Percentiles rank a stretch among this genome's conserved stretches.
phyloP scores from a whole-genome alignment of 768 basidiomycete genomes.

The Xerocomellus dryophilus region DNA sequence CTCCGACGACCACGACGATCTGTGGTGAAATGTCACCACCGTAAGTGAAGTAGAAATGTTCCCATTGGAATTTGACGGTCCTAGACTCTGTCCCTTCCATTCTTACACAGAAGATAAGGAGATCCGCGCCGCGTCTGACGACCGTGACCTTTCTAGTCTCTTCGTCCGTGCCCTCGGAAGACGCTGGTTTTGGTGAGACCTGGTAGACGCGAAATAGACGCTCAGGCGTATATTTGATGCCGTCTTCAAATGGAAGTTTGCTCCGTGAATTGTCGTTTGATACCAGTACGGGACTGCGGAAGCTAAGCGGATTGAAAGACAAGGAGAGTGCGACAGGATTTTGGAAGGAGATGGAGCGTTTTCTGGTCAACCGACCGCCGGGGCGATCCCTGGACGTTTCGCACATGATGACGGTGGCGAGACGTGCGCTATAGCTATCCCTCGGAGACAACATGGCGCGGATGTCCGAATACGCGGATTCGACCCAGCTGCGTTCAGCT shows the following conservation, averaged over 20 bases:
- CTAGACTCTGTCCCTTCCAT: background rate
- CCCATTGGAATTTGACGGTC: slow-evolving; percentile 23
- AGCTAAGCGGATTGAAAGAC: slow-evolving; percentile 11
- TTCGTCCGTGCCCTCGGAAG: slow-evolving; percentile 2
- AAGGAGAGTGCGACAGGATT: slow-evolving; percentile 18
- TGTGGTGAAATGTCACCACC: slow-evolving; percentile 27
- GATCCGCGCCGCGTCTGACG: slow-evolving; percentile 25
- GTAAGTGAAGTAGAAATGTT: slow-evolving; percentile 25
- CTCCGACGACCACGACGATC: slow-evolving; percentile 25
- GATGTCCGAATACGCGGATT: slow-evolving; percentile 26
- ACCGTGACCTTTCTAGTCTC: slow-evolving; percentile 2
- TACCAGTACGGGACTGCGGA: slow-evolving; percentile 24
- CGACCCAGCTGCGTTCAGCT: slow-evolving; percentile 25
- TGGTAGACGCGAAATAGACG: slow-evolving; percentile 24
- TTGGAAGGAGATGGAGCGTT: slow-evolving; percentile 24
- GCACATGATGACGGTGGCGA: slow-evolving; percentile 26
- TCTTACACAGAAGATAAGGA: slow-evolving; percentile 25
- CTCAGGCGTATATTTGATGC: slow-evolving; percentile 5
- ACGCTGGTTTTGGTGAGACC: slow-evolving; percentile 7
- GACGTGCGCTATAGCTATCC: background rate
- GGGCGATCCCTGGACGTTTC: slow-evolving; percentile 9
- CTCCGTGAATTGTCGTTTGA: slow-evolving; percentile 10
- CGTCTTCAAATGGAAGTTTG: slow-evolving; percentile 23
- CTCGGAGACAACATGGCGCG: slow-evolving; percentile 23
- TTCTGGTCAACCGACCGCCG: slow-evolving; percentile 1